Percentiles rank a stretch among this genome's conserved stretches.
Evolutionary conservation across 768 basidiomycete species (phyloP).

Genomic region (Russula dissimulans): DNA sequence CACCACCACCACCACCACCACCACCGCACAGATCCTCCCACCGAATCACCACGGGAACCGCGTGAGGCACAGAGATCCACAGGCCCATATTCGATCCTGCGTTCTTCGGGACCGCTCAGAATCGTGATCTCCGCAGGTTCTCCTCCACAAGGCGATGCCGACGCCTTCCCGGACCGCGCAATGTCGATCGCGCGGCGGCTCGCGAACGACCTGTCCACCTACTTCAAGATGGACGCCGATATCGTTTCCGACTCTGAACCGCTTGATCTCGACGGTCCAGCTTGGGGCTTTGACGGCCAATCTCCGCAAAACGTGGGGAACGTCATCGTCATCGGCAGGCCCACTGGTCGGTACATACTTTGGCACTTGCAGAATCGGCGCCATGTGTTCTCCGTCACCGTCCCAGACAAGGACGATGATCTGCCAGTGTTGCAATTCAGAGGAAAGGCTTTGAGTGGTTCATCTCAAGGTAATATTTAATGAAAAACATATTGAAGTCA

Average conservation of each 20-base stretch:
- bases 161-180: conserved; percentile 21
- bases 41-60: not conserved
- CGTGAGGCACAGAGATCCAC: conserved; percentile 8
- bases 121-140: conserved; percentile 40
- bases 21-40: not conserved
- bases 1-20: too few relatives aligned
- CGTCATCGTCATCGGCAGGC: conserved; percentile 47
- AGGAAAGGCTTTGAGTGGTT: not conserved
- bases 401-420: conserved; percentile 1
- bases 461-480: conserved; percentile 12
- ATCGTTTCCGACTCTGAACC: conserved; percentile 39
- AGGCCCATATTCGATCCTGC: conserved; percentile 52
- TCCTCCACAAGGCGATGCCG: too few relatives aligned
- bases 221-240: conserved; percentile 60
- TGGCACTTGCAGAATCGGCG: conserved; percentile 12
- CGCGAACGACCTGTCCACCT: conserved; percentile 55
- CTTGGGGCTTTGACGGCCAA: too few relatives aligned
- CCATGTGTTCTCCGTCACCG: conserved; percentile 19
- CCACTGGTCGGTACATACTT: conserved; percentile 22
- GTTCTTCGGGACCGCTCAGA: conserved; percentile 40
- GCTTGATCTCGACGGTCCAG: too few relatives aligned
- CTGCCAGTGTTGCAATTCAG: conserved; percentile 7
- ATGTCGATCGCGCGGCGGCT: conserved; percentile 54
- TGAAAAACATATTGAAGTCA: conserved; percentile 2
- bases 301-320: conserved; percentile 32